A percentile compares a stretch with the other conserved stretches of the same genome.
phyloP scores from a whole-genome alignment of 1,284 basidiomycete species.

The Leccinum pallidistipes region DNA sequence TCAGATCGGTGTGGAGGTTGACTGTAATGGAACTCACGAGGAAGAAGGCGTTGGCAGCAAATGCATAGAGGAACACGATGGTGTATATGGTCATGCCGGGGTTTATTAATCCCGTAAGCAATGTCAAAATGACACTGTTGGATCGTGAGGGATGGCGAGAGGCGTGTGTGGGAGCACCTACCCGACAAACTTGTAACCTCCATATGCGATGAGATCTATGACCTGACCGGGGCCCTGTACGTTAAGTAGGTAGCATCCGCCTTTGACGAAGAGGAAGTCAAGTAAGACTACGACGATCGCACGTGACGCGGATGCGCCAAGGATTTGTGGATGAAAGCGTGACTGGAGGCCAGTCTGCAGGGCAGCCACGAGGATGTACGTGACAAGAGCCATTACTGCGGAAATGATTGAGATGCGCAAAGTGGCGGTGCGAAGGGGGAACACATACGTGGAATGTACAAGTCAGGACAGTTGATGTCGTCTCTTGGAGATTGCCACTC shows the following conservation, averaged over 20 bases:
- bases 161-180: conserved; percentile 36
- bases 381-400: conserved; percentile 93
- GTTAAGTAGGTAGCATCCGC: conserved; percentile 90
- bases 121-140: conserved; percentile 68
- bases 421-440: neutral
- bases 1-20: neutral
- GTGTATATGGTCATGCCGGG: conserved; percentile 67
- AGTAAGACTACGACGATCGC: conserved; percentile 79
- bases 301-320: conserved; percentile 85
- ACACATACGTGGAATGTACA: conserved; percentile 89
- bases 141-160: neutral
- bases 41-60: conserved; percentile 93
- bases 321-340: conserved; percentile 87
- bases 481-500: conserved; percentile 91
- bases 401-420: conserved; percentile 8
- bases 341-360: conserved; percentile 83
- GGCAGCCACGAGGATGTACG: conserved; percentile 89
- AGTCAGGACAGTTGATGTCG: conserved; percentile 94
- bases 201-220: conserved; percentile 78
- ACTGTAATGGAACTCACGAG: conserved; percentile 54
- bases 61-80: conserved; percentile 79
- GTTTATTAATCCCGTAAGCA: conserved; percentile 62
- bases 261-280: conserved; percentile 87
- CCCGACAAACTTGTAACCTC: conserved; percentile 98
- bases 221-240: conserved; percentile 76